Conservation (phyloP, 2,329 filamentous ascomycete species). For the Dothideomycetes sp. region DNA sequence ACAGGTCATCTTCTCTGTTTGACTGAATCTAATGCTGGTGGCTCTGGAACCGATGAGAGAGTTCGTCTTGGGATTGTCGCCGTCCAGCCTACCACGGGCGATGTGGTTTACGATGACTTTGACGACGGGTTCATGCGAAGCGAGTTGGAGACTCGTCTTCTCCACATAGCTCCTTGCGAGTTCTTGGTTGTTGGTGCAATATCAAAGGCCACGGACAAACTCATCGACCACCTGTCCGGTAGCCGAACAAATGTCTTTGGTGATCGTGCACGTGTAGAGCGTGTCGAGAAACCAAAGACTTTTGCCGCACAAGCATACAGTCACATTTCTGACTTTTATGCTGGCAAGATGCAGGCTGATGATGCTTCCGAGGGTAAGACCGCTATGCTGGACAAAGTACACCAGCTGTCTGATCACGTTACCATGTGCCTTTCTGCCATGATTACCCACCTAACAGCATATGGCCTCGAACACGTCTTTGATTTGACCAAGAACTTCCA, state of each 20-base stretch:
- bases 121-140: conserved; percentile 96
- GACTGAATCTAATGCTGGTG: conserved; percentile 73
- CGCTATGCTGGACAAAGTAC: conserved; percentile 71
- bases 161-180: conserved; percentile 94
- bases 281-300: conserved; percentile 65
- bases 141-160: conserved; percentile 87
- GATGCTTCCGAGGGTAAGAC: conserved; percentile 34
- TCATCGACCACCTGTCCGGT: conserved; percentile 80
- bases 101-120: conserved; percentile 92
- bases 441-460: conserved; percentile 87
- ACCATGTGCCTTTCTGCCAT: conserved; percentile 91
- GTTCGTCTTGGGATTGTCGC: conserved; percentile 87
- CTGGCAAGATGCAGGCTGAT: conserved; percentile 62
- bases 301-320: conserved; percentile 77
- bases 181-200: conserved; percentile 87
- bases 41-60: conserved; percentile 80
- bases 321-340: conserved; percentile 89
- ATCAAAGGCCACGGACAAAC: conserved; percentile 83
- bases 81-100: conserved; percentile 89
- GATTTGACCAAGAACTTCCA: conserved; percentile 95
- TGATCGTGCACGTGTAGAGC: conserved; percentile 78
- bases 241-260: conserved; percentile 86
- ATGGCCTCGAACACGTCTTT: conserved; percentile 90
- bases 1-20: conserved; percentile 90
- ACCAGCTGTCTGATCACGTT: conserved; percentile 74